Evolutionary conservation across 148 eudicot genomes (phyloP).

Genomic region (Silene uniflora): DNA sequence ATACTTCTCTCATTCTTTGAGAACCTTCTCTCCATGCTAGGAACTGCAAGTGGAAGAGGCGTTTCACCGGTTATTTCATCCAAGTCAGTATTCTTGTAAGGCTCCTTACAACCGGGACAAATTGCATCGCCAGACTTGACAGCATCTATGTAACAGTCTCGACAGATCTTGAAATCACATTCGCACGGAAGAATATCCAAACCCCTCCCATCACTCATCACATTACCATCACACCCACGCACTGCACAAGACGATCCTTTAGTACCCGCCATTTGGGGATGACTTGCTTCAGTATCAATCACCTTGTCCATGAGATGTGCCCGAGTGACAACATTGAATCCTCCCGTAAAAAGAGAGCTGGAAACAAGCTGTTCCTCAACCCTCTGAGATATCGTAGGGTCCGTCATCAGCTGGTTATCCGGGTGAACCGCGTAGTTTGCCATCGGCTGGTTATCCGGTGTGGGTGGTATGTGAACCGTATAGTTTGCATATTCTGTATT

Average conservation of each 20-base stretch:
- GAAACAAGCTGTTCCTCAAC: constrained; percentile 88
- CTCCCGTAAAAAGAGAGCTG: constrained; percentile 76
- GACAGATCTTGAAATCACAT: constrained; percentile 82
- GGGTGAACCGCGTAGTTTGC: neutral
- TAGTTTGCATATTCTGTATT: constrained; percentile 51
- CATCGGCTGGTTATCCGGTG: constrained; percentile 86
- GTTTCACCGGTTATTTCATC: constrained; percentile 35
- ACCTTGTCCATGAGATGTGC: constrained; percentile 97
- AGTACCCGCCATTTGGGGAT: constrained; percentile 84
- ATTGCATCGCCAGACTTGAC: constrained; percentile 53
- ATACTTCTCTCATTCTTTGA: constrained; percentile 51
- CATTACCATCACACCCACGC: constrained; percentile 85
- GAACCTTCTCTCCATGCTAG: constrained; percentile 36
- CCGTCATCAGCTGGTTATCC: neutral
- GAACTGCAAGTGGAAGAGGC: constrained; percentile 51
- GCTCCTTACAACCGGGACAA: constrained; percentile 88
- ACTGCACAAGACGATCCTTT: constrained; percentile 78
- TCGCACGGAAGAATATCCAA: constrained; percentile 77
- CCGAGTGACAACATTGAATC: constrained; percentile 63
- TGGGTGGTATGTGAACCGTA: constrained; percentile 65
- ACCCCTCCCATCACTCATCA: constrained; percentile 82
- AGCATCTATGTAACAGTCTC: constrained; percentile 79
- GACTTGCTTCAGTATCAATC: constrained; percentile 62
- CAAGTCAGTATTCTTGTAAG: constrained; percentile 55
- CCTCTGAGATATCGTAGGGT: constrained; percentile 57